Base-by-base conservation (phyloP, 139 green algal genomes). In the Parachlorella kessleri region DNA sequence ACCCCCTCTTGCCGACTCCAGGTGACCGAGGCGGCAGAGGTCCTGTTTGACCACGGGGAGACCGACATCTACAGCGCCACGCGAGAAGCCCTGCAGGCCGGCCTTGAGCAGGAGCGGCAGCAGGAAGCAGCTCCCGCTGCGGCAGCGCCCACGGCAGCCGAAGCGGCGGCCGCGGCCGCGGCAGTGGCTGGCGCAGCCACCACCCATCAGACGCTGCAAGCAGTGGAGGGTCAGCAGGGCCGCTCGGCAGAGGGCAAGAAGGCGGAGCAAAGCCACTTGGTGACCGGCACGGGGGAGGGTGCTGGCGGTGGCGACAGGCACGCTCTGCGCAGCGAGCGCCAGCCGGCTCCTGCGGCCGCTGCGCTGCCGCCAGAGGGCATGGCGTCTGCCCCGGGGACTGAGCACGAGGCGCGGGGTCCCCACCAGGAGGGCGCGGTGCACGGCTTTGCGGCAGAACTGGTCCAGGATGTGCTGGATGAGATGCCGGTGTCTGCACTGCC, bases 41-140 rank as follows among this genome's bases (percentile, higher is more conserved):
- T 72, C 7, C 40, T 79, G 59, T 79, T 79, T 79, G 73, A 79
- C 39, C 38, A 64, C 38, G 73, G 73, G 7, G 33, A 53, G 6
- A 64, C 35, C 1, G 38, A 65, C 3, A 63, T 72, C 10, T 79
- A 79, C 59, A 66, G 26, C n/a, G 3, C 2, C 33, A 42, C 3
- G 23, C 26, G 73, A 0, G 73, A 72, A 39, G 18, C 71, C 71
- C 2, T 28, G 6, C 8, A 7, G 30, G 18, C 59, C 59, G 30
- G 59, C 18, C 59, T 36, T 7, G 59, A 9, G 9, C 6, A 28
- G 59, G 24, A 67, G 24, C 7, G 18, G 18, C 6, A 67, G 9
- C 59, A 32, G 33, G 18, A 28, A 23, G 70, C 42, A 24, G 70
- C 18, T 59, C 18, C 70, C 4, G 30, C 70, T 32, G 32, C 41